phyloP scores from a whole-genome alignment of 139 green algal genomes.

The Nannochloris sp. region DNA sequence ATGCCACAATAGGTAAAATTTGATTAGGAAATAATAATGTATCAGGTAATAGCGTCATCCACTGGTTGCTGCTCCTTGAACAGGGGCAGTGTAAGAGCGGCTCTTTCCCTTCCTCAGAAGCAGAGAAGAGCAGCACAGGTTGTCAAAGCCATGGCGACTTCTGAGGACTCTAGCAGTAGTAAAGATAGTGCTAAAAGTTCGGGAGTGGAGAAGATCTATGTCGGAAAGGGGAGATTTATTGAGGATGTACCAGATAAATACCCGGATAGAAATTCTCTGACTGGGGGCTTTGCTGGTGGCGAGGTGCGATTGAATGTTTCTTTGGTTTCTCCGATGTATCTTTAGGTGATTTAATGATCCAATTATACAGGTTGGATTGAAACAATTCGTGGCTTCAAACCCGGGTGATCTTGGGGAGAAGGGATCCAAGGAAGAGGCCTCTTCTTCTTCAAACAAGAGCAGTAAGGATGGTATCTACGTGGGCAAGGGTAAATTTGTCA shows the following conservation, averaged over 20 bases:
- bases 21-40: slow-evolving; percentile 7
- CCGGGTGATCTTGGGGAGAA: slow-evolving; percentile 6
- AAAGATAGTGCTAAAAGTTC: background rate
- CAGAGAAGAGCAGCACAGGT: background rate
- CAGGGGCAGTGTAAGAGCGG: slow-evolving; percentile 36
- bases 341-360: background rate
- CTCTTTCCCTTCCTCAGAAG: background rate
- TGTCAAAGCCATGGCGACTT: background rate
- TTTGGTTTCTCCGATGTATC: background rate
- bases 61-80: slow-evolving; percentile 77
- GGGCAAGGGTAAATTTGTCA: slow-evolving; percentile 6
- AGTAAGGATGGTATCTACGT: slow-evolving; percentile 2
- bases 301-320: slow-evolving; percentile 40
- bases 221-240: slow-evolving; percentile 25
- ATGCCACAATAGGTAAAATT: background rate
- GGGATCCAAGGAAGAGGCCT: background rate
- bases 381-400: slow-evolving; percentile 13
- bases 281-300: slow-evolving; percentile 78
- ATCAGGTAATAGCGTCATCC: slow-evolving; percentile 17
- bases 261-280: slow-evolving; percentile 23
- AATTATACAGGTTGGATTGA: slow-evolving; percentile 19
- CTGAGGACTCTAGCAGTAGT: background rate
- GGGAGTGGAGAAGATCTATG: slow-evolving; percentile 24
- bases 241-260: slow-evolving; percentile 28
- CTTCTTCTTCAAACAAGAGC: slow-evolving; percentile 1